Evolutionary conservation across 2,329 filamentous ascomycete species (phyloP).

Genomic region (Hypoxylon sp.): DNA sequence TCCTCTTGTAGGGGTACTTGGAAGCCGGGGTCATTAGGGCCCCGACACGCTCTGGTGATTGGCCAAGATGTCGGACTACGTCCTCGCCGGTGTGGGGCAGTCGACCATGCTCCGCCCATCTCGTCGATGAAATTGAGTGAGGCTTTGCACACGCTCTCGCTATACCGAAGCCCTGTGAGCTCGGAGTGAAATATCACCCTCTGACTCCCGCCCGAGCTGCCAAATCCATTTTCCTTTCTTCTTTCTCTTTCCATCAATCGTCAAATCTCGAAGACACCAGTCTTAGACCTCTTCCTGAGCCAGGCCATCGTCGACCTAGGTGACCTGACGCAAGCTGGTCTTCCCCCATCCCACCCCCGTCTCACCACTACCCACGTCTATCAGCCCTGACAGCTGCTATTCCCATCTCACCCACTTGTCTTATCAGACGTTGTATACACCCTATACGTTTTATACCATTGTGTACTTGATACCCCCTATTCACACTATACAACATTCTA

Average conservation of each 20-base stretch:
- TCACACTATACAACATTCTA: not conserved
- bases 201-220: constrained; percentile 45
- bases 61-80: constrained; percentile 26
- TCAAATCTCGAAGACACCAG: constrained; percentile 26
- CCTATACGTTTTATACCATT: constrained; percentile 18
- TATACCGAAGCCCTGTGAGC: constrained; percentile 33
- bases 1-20: constrained; percentile 12
- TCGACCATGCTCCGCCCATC: constrained; percentile 33
- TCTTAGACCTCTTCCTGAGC: constrained; percentile 21
- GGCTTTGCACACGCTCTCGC: constrained; percentile 42
- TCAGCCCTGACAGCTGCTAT: constrained; percentile 19
- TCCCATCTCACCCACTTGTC: not conserved
- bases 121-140: constrained; percentile 35
- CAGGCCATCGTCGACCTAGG: constrained; percentile 30
- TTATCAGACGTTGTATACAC: no score
- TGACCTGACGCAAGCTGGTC: constrained; percentile 26
- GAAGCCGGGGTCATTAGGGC: not conserved
- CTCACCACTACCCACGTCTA: not conserved
- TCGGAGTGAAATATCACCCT: constrained; percentile 46
- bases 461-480: no score
- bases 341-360: not conserved
- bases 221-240: constrained; percentile 25
- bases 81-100: constrained; percentile 32
- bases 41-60: constrained; percentile 23
- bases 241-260: constrained; percentile 22